These are phyloP conservation scores for Sequoiadendron giganteum DNA, from an alignment of 75 land plant genomes.

Conservation along the genomic window DNA sequence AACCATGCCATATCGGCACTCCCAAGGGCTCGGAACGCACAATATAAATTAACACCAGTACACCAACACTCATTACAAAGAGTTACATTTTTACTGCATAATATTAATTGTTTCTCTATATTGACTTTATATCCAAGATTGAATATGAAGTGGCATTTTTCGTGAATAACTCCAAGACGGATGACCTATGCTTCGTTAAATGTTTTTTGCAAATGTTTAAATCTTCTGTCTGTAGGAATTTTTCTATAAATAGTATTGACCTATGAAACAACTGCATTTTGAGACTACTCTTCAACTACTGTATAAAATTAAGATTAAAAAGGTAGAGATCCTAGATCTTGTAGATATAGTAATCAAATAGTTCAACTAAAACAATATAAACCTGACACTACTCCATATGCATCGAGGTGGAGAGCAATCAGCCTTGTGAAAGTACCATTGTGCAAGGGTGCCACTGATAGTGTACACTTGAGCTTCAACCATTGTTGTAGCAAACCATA, in stretches of 20 bases:
- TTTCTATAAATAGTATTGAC: background rate
- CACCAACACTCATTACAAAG: background rate
- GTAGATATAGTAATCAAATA: background rate
- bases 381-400: constrained; percentile 75
- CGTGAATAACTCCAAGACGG: background rate
- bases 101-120: background rate
- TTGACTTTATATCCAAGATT: background rate
- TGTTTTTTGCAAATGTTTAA: background rate
- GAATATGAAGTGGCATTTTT: background rate
- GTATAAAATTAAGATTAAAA: background rate
- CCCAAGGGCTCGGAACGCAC: background rate
- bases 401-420: constrained; percentile 39
- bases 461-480: constrained; percentile 79
- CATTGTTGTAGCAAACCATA: constrained; percentile 68
- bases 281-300: background rate
- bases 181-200: background rate
- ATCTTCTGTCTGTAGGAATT: background rate
- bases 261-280: background rate
- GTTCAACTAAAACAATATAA: constrained; percentile 3
- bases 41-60: background rate
- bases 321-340: background rate
- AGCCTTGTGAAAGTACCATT: constrained; percentile 85
- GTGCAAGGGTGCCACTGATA: constrained; percentile 84
- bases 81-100: background rate
- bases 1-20: background rate